A percentile compares a stretch with the other conserved stretches of the same genome.
phyloP scores from a whole-genome alignment of 345 rosid species.

The Aethionema arabicum region DNA sequence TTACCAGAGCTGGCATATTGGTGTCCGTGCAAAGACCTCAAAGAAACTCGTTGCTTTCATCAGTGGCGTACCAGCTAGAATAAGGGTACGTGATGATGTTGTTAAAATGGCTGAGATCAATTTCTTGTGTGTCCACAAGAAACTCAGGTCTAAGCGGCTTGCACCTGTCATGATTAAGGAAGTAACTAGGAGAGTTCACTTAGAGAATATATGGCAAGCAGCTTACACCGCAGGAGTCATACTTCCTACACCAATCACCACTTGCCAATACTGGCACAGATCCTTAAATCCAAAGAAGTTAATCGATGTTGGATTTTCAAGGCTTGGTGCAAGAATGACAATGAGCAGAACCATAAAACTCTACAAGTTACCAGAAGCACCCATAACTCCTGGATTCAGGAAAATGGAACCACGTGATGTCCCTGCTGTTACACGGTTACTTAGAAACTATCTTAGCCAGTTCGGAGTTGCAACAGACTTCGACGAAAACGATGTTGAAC shows the following conservation, averaged over 20 bases:
- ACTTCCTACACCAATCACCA: slow-evolving; percentile 87
- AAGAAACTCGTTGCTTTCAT: slow-evolving; percentile 90
- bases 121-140: slow-evolving; percentile 93
- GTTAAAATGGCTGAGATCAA: slow-evolving; percentile 94
- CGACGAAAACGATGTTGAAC: slow-evolving; percentile 82
- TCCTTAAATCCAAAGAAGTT: slow-evolving; percentile 96
- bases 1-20: slow-evolving; percentile 83
- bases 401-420: slow-evolving; percentile 84
- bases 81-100: slow-evolving; percentile 69
- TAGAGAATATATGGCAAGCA: slow-evolving; percentile 96
- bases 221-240: slow-evolving; percentile 93
- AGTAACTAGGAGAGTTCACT: slow-evolving; percentile 84
- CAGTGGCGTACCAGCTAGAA: slow-evolving; percentile 85
- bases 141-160: slow-evolving; percentile 89
- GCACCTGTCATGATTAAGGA: slow-evolving; percentile 99
- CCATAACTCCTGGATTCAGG: slow-evolving; percentile 78
- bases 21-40: slow-evolving; percentile 79
- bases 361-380: slow-evolving; percentile 76
- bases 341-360: slow-evolving; percentile 94
- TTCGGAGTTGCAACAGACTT: slow-evolving; percentile 87
- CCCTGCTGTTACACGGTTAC: slow-evolving; percentile 81
- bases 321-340: slow-evolving; percentile 92
- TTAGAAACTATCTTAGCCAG: slow-evolving; percentile 64
- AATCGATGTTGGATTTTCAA: slow-evolving; percentile 91
- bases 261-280: slow-evolving; percentile 96